These are phyloP conservation scores for Coemansia aciculifera DNA, from an alignment of 192 early-diverging fungal genomes.

Conservation along the genomic window DNA sequence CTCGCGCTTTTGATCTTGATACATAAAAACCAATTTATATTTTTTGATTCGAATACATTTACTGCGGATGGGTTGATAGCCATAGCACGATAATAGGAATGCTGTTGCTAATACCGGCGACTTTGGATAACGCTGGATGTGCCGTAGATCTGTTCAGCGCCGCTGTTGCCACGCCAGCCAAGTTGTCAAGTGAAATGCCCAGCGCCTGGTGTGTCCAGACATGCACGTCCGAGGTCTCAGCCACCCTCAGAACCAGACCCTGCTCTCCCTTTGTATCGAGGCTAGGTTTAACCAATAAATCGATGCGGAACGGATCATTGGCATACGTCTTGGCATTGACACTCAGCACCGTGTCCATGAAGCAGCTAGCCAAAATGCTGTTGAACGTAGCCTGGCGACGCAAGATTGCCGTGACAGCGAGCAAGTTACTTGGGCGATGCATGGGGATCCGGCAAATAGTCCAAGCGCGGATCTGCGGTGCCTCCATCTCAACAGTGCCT, in stretches of 20 bases:
- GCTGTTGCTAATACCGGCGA: slow-evolving; percentile 34
- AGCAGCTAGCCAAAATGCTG: slow-evolving; percentile 44
- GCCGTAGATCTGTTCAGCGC: slow-evolving; percentile 12
- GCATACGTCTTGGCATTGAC: slow-evolving; percentile 28
- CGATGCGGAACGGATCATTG: slow-evolving; percentile 52
- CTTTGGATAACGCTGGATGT: slow-evolving; percentile 24
- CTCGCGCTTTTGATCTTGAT: slow-evolving; percentile 49
- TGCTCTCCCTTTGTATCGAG: not conserved
- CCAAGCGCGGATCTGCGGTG: slow-evolving; percentile 53
- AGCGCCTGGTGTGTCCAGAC: slow-evolving; percentile 39
- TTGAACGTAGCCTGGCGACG: slow-evolving; percentile 51
- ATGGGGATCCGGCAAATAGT: slow-evolving; percentile 35
- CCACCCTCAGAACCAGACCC: slow-evolving; percentile 32
- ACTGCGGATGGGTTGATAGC: slow-evolving; percentile 15
- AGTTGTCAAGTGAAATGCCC: slow-evolving; percentile 6
- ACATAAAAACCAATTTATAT: slow-evolving; percentile 10
- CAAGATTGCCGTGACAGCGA: slow-evolving; percentile 27
- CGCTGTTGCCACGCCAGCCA: slow-evolving; percentile 12
- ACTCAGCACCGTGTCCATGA: slow-evolving; percentile 6
- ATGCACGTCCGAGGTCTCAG: slow-evolving; percentile 17
- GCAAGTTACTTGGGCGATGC: slow-evolving; percentile 13
- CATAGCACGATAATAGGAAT: slow-evolving; percentile 35
- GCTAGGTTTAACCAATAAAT: slow-evolving; percentile 10
- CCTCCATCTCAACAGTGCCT: slow-evolving; percentile 15
- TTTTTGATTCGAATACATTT: not conserved